phyloP scores from a whole-genome alignment of 2,329 filamentous ascomycete species.

The Penicillium sp. region DNA sequence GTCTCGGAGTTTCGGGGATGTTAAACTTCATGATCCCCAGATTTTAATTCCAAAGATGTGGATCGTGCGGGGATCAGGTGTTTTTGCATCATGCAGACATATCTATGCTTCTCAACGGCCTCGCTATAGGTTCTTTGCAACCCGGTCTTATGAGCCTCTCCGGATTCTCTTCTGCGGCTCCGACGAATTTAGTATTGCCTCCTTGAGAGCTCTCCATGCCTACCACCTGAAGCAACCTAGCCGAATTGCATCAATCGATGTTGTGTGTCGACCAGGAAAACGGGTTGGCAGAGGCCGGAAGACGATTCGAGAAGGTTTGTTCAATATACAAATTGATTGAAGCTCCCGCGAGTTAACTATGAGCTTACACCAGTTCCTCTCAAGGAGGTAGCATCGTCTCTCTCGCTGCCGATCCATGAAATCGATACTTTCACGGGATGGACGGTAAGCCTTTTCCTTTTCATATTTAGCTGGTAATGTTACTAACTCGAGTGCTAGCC shows the following conservation, averaged over 20 bases:
- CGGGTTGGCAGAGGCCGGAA: constrained; percentile 73
- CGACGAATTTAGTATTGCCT: constrained; percentile 81
- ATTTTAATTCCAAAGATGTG: constrained; percentile 23
- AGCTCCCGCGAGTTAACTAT: constrained; percentile 4
- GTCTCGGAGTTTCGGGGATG: constrained; percentile 5
- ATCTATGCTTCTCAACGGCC: constrained; percentile 8
- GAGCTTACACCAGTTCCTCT: constrained; percentile 64
- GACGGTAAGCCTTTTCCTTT: constrained; percentile 55
- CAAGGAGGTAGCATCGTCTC: constrained; percentile 60
- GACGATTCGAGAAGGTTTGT: constrained; percentile 62
- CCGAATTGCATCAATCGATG: constrained; percentile 74
- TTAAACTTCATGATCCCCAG: constrained; percentile 3
- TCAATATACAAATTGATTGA: neutral
- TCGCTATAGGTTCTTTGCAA: constrained; percentile 27
- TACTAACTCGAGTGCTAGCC: constrained; percentile 46
- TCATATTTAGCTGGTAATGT: neutral
- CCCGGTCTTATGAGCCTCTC: constrained; percentile 56
- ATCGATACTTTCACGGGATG: constrained; percentile 81
- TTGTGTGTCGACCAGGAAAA: constrained; percentile 79
- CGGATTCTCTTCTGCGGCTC: constrained; percentile 92
- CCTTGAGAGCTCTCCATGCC: constrained; percentile 66
- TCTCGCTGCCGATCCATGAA: constrained; percentile 69
- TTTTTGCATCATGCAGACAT: constrained; percentile 25
- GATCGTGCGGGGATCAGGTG: constrained; percentile 20
- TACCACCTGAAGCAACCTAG: constrained; percentile 56